Evolutionary conservation across 1,284 basidiomycete species (phyloP), one percentile per base, ranked within the genome.

Genomic region (Ganoderma boninense): DNA sequence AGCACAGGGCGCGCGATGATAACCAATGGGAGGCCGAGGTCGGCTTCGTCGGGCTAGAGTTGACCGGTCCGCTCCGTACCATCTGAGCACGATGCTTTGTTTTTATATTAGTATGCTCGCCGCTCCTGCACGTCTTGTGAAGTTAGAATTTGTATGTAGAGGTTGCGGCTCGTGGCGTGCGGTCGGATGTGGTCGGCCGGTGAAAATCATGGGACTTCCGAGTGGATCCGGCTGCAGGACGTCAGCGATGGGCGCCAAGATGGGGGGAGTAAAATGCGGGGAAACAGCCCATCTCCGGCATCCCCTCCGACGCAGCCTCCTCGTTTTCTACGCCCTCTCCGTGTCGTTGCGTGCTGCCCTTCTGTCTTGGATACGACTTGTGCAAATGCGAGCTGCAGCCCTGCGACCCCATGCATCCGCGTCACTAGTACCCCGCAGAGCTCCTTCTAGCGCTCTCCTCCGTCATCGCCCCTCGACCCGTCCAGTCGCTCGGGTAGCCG

Each of bases 341-440:
- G 16, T 20, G n/a, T 20, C 20, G 4, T 43, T n/a, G 60, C 38
- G 23, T 14, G 16, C 40, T 1, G 13, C 38, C 16, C 2, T 35
- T 40, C 20, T 43, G 14, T 43, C 26, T 29, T 29, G 40, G 13
- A 42, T 29, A 60, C 38, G 20, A 60, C 18, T 14, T 23, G 20
- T 18, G 1, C 40, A 10, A 4, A 74, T 75, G 75, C 75, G 75
- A 38, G 42, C 65, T 35, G 43, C 71, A 2, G 71, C 64, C 67
- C 23, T 73, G 16, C 69, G 68, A 32, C 64, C 65, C 38, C 67
- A 70, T 49, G 38, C 57, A 20, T 62, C 65, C 26, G 62, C 70
- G 42, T 43, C 71, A 11, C 65, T 65, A 14, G 49, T 35, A 54
- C 71, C 61, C 59, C 73, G 66, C 10, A 64, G 72, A 65, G 42